Base-by-base conservation (phyloP, 2,329 filamentous ascomycete genomes). In the Periglandula ipomoeae region DNA sequence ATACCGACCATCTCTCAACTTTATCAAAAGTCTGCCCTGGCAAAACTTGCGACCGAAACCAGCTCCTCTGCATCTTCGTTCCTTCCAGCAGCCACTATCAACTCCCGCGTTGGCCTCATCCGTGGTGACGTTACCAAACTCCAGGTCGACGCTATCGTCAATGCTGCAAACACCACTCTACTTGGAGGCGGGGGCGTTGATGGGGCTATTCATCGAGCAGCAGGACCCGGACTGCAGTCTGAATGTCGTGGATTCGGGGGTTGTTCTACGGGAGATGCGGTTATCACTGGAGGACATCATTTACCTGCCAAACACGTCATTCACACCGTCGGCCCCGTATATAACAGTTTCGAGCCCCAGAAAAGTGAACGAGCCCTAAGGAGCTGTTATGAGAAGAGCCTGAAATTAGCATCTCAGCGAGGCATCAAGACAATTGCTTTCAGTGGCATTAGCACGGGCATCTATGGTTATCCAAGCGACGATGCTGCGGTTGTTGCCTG, bases 171-270 rank as follows among this genome's bases (percentile, higher is more conserved):
- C 65, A 69, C 67, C 9, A 76, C 75, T 2, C 79, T 97, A 1
- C 74, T 86, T 0, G 89, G 90, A 48, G 93, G 93, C 47, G 89
- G 89, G n/a, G 93, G 93, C 32, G 89, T 97, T 15, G 85, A 90
- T 60, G 86, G 85, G 37, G 86, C 89, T 24, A 96, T 97, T 58
- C 93, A 97, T 64, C 67, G 76, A 26, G 89, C 85, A 37, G 91
- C 93, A 1, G 93, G 93, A 0, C 77, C 70, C 0, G 65, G 66
- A 0, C 78, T 97, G 1, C 55, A 82, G 19, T 60, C 71, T 8
- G 91, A 93, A 69, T 96, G 91, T 66, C 66, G 70, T n/a, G 75
- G 64, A 0, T 73, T 96, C 2, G 62, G 74, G 43, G 87, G 89
- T 45, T 96, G 90, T 64, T 65, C 56, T 2, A 91, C 87, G 0